Evolutionary conservation across 345 rosid genomes (phyloP), one percentile per base, ranked within the genome.

Genomic region (Litchi chinensis): DNA sequence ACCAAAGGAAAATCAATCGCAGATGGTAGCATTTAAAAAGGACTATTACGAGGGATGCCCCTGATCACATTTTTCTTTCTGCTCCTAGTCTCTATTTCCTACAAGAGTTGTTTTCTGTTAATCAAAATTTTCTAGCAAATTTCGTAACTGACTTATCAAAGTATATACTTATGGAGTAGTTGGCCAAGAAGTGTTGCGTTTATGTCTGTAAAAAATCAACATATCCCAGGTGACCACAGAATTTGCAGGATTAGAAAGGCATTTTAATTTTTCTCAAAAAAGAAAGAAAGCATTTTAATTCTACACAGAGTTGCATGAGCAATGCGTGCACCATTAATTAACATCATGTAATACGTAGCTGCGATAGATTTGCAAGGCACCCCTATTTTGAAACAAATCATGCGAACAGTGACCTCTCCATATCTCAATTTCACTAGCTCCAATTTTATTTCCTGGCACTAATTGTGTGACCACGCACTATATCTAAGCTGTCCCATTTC

Each of bases 361-460:
- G 73, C 91, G 89, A 88, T 77, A 84, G 81, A 85, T 82, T 91
- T 91, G 92, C 88, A 82, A 80, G 85, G 78, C n/a, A 77, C n/a
- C 54, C 80, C 70, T 0, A 79, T 81, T 83, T 84, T 73, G 52
- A 74, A 82, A 13, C 59, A 75, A 74, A 68, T 91, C 94, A 91
- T 84, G 92, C 94, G 85, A 48, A 77, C 69, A 41, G 89, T 75
- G 83, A 82, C 83, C 71, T 60, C 72, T 22, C 6, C 74, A 65
- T 73, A 32, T 41, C 78, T 78, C 9, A 56, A 79, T 77, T 72
- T 79, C 71, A 69, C 76, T 77, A 78, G 40, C 79, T 70, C 88
- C 88, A 83, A 80, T 67, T 84, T 86, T 86, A 83, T 86, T 83
- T 86, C 82, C 65, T 65, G 82, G 92, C 91, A 86, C 89, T 69